A percentile compares a stretch with the other conserved stretches of the same genome.
These are phyloP conservation scores for Hymenoscyphus repandus DNA, from an alignment of 2,329 filamentous ascomycete genomes.

Conservation along the genomic window DNA sequence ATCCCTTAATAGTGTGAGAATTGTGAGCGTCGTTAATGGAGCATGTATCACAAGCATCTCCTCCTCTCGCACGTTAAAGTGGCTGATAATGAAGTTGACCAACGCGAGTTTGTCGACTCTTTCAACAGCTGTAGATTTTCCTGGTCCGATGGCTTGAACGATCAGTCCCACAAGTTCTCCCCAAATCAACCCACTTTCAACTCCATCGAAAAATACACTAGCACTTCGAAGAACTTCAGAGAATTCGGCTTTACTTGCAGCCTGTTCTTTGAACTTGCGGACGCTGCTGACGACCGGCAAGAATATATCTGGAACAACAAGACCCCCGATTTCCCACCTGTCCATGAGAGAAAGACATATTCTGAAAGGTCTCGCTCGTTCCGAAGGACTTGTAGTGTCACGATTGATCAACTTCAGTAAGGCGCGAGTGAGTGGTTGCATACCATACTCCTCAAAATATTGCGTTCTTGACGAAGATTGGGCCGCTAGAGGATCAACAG, in stretches of 20 bases:
- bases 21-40: slow-evolving; percentile 66
- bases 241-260: slow-evolving; percentile 64
- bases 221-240: slow-evolving; percentile 87
- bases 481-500: slow-evolving; percentile 23
- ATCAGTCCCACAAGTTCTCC: slow-evolving; percentile 70
- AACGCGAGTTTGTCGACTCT: slow-evolving; percentile 63
- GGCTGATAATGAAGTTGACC: slow-evolving; percentile 73
- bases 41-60: slow-evolving; percentile 90
- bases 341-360: slow-evolving; percentile 97
- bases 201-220: slow-evolving; percentile 94
- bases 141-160: slow-evolving; percentile 50
- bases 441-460: slow-evolving; percentile 79
- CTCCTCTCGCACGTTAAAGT: slow-evolving; percentile 93
- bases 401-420: slow-evolving; percentile 70
- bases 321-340: slow-evolving; percentile 90
- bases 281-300: slow-evolving; percentile 79
- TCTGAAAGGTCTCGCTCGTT: slow-evolving; percentile 79
- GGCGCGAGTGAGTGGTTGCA: slow-evolving; percentile 67
- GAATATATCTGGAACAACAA: slow-evolving; percentile 85
- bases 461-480: slow-evolving; percentile 52
- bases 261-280: slow-evolving; percentile 62
- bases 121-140: slow-evolving; percentile 34
- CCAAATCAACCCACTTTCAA: slow-evolving; percentile 92
- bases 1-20: slow-evolving; percentile 53
- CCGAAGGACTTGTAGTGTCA: slow-evolving; percentile 47